Evolutionary conservation across 106 monocot species (phyloP).

Genomic region (Allium fistulosum): DNA sequence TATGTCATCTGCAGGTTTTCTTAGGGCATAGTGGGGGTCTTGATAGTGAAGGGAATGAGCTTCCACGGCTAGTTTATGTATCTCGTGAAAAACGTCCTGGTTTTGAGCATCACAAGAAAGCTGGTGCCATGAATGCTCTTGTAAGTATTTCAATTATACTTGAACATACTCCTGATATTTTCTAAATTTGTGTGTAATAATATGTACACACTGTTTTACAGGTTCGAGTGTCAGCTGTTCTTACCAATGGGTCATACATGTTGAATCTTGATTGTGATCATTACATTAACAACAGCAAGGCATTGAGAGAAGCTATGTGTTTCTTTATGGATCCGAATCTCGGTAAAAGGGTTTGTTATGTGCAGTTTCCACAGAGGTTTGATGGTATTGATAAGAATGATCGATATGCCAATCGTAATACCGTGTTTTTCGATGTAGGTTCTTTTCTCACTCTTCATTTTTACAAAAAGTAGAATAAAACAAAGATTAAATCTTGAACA

Average conservation of each 20-base stretch:
- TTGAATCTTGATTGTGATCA: constrained; percentile 94
- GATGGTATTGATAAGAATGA: constrained; percentile 84
- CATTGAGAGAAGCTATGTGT: constrained; percentile 83
- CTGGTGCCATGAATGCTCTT: constrained; percentile 54
- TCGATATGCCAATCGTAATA: constrained; percentile 83
- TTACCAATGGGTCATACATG: constrained; percentile 68
- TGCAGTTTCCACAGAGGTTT: constrained; percentile 85
- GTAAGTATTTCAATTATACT: constrained; percentile 7
- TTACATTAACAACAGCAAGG: constrained; percentile 93
- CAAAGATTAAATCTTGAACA: not conserved
- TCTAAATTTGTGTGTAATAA: not conserved
- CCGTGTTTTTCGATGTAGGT: constrained; percentile 86
- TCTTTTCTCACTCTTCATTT: not conserved
- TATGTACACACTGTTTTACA: constrained; percentile 8
- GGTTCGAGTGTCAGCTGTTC: constrained; percentile 77
- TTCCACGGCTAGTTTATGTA: constrained; percentile 19
- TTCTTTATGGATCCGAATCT: constrained; percentile 85
- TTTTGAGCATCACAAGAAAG: constrained; percentile 17
- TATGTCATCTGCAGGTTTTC: constrained; percentile 19
- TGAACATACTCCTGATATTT: too few relatives aligned
- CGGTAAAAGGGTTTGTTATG: constrained; percentile 68
- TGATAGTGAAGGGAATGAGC: constrained; percentile 28
- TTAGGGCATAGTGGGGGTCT: constrained; percentile 29
- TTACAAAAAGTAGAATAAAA: not conserved
- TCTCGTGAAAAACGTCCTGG: constrained; percentile 17